These are phyloP conservation scores for Nannizziopsis barbatae DNA, from an alignment of 2,329 filamentous ascomycete genomes.

Conservation along the genomic window DNA sequence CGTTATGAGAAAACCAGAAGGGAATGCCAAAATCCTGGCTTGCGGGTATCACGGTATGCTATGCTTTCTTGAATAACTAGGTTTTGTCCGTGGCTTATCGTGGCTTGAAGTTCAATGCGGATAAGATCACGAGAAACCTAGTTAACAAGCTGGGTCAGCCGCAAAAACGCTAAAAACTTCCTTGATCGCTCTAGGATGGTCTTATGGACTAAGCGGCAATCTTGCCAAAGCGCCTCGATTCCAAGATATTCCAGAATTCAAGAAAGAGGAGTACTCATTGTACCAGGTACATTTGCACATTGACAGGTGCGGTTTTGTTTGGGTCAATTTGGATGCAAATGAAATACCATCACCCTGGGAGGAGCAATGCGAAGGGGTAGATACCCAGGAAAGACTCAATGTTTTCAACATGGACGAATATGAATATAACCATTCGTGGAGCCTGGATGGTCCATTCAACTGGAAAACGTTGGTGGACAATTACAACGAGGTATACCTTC, in stretches of 20 bases:
- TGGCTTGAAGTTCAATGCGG: not conserved
- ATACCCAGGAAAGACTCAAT: slow-evolving; percentile 38
- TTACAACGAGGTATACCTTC: slow-evolving; percentile 41
- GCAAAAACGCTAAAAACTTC: not conserved
- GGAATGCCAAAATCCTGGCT: slow-evolving; percentile 42
- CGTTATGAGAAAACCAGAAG: slow-evolving; percentile 41
- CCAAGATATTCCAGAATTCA: slow-evolving; percentile 45
- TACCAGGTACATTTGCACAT: slow-evolving; percentile 45
- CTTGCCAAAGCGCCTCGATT: slow-evolving; percentile 49
- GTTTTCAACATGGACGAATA: slow-evolving; percentile 43
- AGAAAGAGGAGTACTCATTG: slow-evolving; percentile 44
- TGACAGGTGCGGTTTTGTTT: slow-evolving; percentile 46
- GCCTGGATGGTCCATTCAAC: slow-evolving; percentile 48
- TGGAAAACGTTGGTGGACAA: slow-evolving; percentile 54
- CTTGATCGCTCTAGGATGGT: slow-evolving; percentile 36
- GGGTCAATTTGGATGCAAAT: slow-evolving; percentile 44
- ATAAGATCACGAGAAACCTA: too few relatives aligned
- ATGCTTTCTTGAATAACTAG: not conserved
- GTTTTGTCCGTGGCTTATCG: not conserved
- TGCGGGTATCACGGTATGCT: slow-evolving; percentile 45
- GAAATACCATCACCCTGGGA: slow-evolving; percentile 36
- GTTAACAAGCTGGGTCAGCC: not conserved
- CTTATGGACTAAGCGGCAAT: slow-evolving; percentile 47
- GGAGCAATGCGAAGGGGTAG: slow-evolving; percentile 42
- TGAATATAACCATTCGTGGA: slow-evolving; percentile 47